A percentile compares a stretch with the other conserved stretches of the same genome.
Conservation (phyloP, 805 yeast genomes). For the Isabelozyma gotoi region DNA sequence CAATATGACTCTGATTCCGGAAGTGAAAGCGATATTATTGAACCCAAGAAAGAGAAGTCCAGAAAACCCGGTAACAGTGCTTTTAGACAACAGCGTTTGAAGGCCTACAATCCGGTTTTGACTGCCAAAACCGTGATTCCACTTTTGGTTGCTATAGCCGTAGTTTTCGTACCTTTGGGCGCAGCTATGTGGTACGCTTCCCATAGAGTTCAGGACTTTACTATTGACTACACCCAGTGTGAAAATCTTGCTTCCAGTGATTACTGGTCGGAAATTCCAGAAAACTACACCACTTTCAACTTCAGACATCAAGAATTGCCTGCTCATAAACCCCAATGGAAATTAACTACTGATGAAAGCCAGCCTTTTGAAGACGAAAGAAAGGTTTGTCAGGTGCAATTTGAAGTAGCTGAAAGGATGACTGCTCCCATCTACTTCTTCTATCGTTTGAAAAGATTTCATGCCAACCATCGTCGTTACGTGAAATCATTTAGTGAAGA, state of each 20-base stretch:
- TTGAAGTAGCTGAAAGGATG: conserved; percentile 30
- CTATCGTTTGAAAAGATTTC: conserved; percentile 40
- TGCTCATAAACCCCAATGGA: conserved; percentile 34
- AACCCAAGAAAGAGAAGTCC: conserved; percentile 44
- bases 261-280: conserved; percentile 37
- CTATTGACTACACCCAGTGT: conserved; percentile 43
- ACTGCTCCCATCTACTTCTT: conserved; percentile 42
- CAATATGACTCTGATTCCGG: conserved; percentile 44
- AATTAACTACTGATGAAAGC: conserved; percentile 34
- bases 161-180: conserved; percentile 43
- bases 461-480: conserved; percentile 45
- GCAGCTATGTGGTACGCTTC: conserved; percentile 50
- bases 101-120: conserved; percentile 48
- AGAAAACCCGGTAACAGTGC: conserved; percentile 66
- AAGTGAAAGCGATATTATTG: conserved; percentile 37
- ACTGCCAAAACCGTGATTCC: conserved; percentile 45
- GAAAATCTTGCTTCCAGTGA: conserved; percentile 30
- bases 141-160: conserved; percentile 34
- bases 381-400: conserved; percentile 46
- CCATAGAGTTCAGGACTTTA: conserved; percentile 35
- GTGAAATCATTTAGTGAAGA: conserved; percentile 45
- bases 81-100: conserved; percentile 55
- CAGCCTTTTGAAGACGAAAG: conserved; percentile 49
- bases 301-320: conserved; percentile 15
- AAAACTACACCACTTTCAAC: conserved; percentile 39